Percentiles rank a stretch among this genome's conserved stretches.
phyloP scores from a whole-genome alignment of 306 rosid genomes.

The Cucumis cinereus region DNA sequence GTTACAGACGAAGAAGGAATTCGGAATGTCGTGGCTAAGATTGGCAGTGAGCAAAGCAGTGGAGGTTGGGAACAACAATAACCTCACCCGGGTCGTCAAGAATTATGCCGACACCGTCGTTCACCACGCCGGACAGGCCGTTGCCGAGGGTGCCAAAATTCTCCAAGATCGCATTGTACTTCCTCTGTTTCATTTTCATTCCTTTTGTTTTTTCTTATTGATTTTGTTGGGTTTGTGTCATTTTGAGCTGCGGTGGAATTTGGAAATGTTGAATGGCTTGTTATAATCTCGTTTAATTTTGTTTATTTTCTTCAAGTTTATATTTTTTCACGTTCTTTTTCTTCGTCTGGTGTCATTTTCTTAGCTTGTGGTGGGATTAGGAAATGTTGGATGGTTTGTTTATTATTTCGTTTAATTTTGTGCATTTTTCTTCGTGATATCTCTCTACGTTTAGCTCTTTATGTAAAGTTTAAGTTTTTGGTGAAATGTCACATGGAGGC shows the following conservation, averaged over 20 bases:
- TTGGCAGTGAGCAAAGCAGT: conserved; percentile 93
- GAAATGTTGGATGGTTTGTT: not conserved
- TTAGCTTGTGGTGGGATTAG: not conserved
- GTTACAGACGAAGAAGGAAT: not conserved
- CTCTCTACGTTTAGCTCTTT: not conserved
- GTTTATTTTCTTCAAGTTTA: not conserved
- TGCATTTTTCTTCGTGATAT: not conserved
- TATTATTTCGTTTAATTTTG: not conserved
- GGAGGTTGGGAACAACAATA: conserved; percentile 81
- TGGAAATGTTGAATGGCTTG: not conserved
- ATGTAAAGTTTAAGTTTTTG: not conserved
- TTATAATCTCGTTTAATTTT: not conserved
- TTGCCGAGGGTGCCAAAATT: conserved; percentile 86
- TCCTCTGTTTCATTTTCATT: not conserved
- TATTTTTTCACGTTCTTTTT: not conserved
- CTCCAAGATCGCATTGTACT: conserved; percentile 90
- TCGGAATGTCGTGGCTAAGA: conserved; percentile 73
- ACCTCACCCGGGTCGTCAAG: conserved; percentile 88
- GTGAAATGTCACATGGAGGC: not conserved
- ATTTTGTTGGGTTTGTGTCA: not conserved
- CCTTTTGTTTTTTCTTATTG: not conserved
- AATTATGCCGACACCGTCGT: conserved; percentile 96
- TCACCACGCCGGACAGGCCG: conserved; percentile 97
- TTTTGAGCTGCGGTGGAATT: not conserved
- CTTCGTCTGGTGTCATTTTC: not conserved